phyloP scores from a whole-genome alignment of 2,329 filamentous ascomycete genomes.

The Claviceps maximensis region DNA sequence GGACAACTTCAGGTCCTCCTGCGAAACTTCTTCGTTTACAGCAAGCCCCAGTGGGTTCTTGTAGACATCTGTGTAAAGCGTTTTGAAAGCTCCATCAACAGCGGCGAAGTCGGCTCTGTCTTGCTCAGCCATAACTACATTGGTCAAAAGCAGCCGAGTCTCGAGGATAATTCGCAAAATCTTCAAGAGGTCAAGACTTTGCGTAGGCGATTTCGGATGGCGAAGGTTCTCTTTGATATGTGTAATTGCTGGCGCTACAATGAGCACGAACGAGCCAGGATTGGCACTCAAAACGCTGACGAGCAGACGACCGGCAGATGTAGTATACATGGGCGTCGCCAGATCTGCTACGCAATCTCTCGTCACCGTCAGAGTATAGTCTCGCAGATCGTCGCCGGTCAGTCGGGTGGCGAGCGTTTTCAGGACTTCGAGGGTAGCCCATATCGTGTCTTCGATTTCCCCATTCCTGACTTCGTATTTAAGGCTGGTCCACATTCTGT shows the following conservation, averaged over 20 bases:
- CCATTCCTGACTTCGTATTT: conserved; percentile 51
- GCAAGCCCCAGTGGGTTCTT: conserved; percentile 21
- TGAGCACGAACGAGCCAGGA: conserved; percentile 32
- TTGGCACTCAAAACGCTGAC: conserved; percentile 37
- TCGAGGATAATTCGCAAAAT: conserved; percentile 38
- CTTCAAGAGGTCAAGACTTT: conserved; percentile 38
- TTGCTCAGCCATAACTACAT: conserved; percentile 18
- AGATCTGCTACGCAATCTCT: conserved; percentile 41
- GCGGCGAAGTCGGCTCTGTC: conserved; percentile 25
- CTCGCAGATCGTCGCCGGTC: conserved; percentile 28
- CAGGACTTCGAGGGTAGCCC: conserved; percentile 41
- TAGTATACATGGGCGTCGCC: conserved; percentile 37
- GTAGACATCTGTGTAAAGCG: conserved; percentile 31
- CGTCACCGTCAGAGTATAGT: conserved; percentile 35
- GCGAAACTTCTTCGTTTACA: conserved; percentile 14
- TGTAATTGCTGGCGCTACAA: conserved; percentile 32
- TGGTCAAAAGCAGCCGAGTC: conserved; percentile 27
- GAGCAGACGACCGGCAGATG: conserved; percentile 37
- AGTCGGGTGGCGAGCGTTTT: conserved; percentile 34
- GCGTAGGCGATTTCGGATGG: conserved; percentile 34
- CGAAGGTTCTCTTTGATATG: conserved; percentile 37
- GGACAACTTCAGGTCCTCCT: conserved; percentile 28
- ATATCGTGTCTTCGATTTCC: conserved; percentile 43
- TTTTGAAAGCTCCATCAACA: conserved; percentile 24
- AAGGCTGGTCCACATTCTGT: conserved; percentile 44